A percentile compares a stretch with the other conserved stretches of the same genome.
These are phyloP conservation scores for Eimeria praecox DNA, from an alignment of 169 alveolate genomes.

Conservation along the genomic window DNA sequence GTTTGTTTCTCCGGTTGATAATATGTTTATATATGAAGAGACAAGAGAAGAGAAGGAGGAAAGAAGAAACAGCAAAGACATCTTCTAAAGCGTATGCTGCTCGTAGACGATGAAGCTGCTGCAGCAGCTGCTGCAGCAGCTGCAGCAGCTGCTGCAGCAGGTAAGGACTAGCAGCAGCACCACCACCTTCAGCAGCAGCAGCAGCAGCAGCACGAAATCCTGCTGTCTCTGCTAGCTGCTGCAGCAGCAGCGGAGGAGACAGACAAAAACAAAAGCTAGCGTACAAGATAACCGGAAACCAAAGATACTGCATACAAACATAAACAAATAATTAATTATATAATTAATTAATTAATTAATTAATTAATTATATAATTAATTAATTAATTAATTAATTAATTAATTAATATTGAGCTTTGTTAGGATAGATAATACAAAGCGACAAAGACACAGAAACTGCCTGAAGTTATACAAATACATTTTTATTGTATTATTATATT, in stretches of 20 bases:
- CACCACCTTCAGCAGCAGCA: background rate
- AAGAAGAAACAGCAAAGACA: conserved; percentile 20
- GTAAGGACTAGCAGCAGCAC: background rate
- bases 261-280: background rate
- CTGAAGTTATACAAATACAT: too few relatives aligned
- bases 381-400: too few relatives aligned
- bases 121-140: background rate
- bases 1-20: conserved; percentile 65
- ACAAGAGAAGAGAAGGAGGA: conserved; percentile 42
- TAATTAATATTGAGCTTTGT: too few relatives aligned
- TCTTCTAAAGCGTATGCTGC: conserved; percentile 21
- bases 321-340: background rate
- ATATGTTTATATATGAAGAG: conserved; percentile 73
- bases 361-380: too few relatives aligned
- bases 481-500: too few relatives aligned
- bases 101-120: conserved; percentile 38
- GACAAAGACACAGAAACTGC: too few relatives aligned
- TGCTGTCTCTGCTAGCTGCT: background rate
- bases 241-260: conserved; percentile 27
- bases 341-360: background rate
- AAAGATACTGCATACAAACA: background rate
- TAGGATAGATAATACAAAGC: too few relatives aligned
- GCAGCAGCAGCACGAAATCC: conserved; percentile 25
- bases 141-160: background rate
- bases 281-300: background rate